Base-by-base conservation (phyloP, 176 grass and related monocot genomes). In the Triticum turgidum region DNA sequence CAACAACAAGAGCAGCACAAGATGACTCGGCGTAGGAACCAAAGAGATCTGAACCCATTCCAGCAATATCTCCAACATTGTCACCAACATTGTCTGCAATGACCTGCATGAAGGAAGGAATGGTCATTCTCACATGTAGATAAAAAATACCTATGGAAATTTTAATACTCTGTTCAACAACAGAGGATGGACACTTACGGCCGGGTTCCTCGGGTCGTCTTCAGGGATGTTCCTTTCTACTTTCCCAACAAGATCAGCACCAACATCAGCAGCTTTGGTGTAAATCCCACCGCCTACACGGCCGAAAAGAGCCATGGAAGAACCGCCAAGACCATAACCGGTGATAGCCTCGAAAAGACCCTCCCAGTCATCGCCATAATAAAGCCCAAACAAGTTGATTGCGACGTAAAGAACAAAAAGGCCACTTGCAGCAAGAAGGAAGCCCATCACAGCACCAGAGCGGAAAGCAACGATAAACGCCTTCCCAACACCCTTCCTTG, bases 51-150 rank as follows among this genome's bases (percentile, higher is more conserved):
- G 95, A 97, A 2, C 95, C 95, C 95, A 97, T 97, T 83, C 95
- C 95, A 87, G 92, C 95, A 82, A 97, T 97, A 85, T 97, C 95
- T 62, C 95, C 95, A 39, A 97, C 95, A 82, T 97, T 97, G 69
- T 97, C 95, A 93, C 95, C 95, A 80, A 97, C 92, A 90, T 97
- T 97, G 73, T 97, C 95, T 0, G 95, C 95, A 85, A 98, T 98
- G 41, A 98, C 95, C 95, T 98, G 56, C 73, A 92, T 54, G 25
- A 68, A 14, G 63, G 39, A 68, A 87, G 47, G 44, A 89, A 89
- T 34, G 25, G 37, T 92, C 56, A 92, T 20, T 73, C 17, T 73
- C 76, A n/a, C 8, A 37, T 17, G 12, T 18, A 30, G 24, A 67
- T 27, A 66, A 17, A 27, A 73, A 39, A 33, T 69, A 44, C 18